A percentile compares a stretch with the other conserved stretches of the same genome.
These are phyloP conservation scores for Mycogone perniciosa DNA, from an alignment of 2,329 filamentous ascomycete genomes.

Conservation along the genomic window DNA sequence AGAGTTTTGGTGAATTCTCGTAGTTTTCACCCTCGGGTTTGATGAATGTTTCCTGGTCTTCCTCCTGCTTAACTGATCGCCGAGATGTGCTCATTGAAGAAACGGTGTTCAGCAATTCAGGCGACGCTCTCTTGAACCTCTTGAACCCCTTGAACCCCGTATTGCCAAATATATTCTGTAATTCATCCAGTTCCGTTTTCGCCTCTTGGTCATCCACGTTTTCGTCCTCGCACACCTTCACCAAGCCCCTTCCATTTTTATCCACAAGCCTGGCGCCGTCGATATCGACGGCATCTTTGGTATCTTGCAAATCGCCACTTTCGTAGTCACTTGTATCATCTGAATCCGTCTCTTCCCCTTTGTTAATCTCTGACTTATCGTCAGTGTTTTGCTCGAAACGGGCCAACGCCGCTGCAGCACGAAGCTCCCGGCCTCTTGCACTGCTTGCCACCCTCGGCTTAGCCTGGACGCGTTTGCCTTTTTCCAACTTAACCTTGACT, in stretches of 20 bases:
- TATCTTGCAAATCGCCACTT: conserved; percentile 34
- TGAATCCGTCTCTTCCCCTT: conserved; percentile 30
- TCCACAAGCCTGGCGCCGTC: conserved; percentile 61
- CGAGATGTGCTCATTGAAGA: background rate
- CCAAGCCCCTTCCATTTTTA: conserved; percentile 57
- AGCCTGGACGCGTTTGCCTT: conserved; percentile 53
- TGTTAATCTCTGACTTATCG: conserved; percentile 30
- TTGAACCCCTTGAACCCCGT: conserved; percentile 5
- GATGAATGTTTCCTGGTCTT: background rate
- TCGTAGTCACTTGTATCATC: conserved; percentile 46
- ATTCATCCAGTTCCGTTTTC: conserved; percentile 54
- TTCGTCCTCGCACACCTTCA: conserved; percentile 72
- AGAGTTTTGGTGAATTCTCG: background rate
- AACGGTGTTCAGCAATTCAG: background rate
- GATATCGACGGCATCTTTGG: conserved; percentile 54
- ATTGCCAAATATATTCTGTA: conserved; percentile 39
- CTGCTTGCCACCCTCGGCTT: conserved; percentile 71
- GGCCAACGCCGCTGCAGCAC: conserved; percentile 70
- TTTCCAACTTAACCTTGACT: conserved; percentile 59
- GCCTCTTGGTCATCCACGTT: conserved; percentile 39
- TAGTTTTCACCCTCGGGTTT: conserved; percentile 1
- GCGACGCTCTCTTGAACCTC: conserved; percentile 19
- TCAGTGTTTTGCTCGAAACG: conserved; percentile 59
- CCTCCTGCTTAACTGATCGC: background rate
- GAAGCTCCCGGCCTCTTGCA: conserved; percentile 65